Evolutionary conservation across 495 filamentous ascomycete genomes (phyloP).

Genomic region (Neurospora sp.): DNA sequence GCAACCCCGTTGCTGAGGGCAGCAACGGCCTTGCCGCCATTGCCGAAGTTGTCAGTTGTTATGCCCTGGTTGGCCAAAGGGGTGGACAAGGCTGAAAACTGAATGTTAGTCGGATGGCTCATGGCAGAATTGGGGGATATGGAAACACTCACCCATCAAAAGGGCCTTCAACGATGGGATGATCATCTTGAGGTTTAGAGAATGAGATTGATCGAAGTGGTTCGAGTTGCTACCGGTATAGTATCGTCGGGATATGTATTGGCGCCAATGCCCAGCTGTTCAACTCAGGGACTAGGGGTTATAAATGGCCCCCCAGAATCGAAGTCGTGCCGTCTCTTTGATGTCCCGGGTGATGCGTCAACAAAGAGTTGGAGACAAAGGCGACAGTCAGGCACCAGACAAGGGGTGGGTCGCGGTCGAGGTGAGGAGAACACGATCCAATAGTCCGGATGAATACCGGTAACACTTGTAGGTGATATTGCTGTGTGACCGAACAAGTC

Average conservation of each 20-base stretch:
- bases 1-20: conserved; percentile 15
- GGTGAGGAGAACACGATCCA: background rate
- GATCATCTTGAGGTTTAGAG: conserved; percentile 1
- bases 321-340: background rate
- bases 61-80: conserved; percentile 15
- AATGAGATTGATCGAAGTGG: background rate
- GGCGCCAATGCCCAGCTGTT: background rate
- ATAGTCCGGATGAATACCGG: background rate
- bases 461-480: background rate
- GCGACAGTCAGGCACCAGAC: background rate
- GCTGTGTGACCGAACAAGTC: background rate
- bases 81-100: conserved; percentile 14
- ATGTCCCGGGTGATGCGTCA: background rate
- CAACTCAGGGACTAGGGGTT: background rate
- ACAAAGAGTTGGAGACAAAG: background rate
- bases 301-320: background rate
- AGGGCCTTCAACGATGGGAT: conserved; percentile 2
- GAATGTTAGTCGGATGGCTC: background rate
- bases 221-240: background rate
- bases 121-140: background rate
- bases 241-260: background rate
- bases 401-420: background rate
- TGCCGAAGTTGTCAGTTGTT: conserved; percentile 11
- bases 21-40: conserved; percentile 2
- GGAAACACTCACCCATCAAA: conserved; percentile 1